phyloP scores from a whole-genome alignment of 257 asterid species.

The Solanum chiquidenum region DNA sequence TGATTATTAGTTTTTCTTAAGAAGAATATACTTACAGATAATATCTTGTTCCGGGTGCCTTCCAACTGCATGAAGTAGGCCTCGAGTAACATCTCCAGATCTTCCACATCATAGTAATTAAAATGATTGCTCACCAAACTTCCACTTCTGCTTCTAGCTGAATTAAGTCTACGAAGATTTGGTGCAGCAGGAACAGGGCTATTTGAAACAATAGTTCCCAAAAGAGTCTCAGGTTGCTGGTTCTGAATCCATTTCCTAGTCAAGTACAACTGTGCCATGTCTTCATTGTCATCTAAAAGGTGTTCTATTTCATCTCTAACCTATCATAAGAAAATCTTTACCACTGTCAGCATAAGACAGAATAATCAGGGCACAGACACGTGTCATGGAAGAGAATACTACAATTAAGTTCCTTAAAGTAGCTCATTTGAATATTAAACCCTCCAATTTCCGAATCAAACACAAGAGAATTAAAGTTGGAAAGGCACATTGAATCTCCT shows the following conservation, averaged over 20 bases:
- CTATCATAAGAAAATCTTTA: slow-evolving; percentile 25
- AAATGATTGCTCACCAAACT: slow-evolving; percentile 59
- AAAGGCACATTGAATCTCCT: neutral
- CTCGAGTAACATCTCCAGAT: slow-evolving; percentile 95
- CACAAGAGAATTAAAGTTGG: neutral
- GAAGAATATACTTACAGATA: slow-evolving; percentile 56
- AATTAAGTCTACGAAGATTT: slow-evolving; percentile 58
- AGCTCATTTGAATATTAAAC: neutral
- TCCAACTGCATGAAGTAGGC: slow-evolving; percentile 97
- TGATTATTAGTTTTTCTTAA: neutral
- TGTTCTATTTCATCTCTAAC: slow-evolving; percentile 99
- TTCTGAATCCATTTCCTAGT: slow-evolving; percentile 80
- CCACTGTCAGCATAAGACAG: neutral
- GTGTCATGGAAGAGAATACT: neutral
- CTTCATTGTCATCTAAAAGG: slow-evolving; percentile 92
- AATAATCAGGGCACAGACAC: neutral
- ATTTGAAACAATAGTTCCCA: slow-evolving; percentile 39
- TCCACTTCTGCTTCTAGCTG: slow-evolving; percentile 70
- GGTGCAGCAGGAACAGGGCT: slow-evolving; percentile 36
- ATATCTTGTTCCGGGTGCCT: slow-evolving; percentile 93
- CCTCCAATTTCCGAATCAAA: neutral
- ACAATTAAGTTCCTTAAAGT: neutral
- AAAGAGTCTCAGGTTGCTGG: slow-evolving; percentile 60
- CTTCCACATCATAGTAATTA: slow-evolving; percentile 79
- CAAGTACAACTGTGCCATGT: slow-evolving; percentile 83